Evolutionary conservation across 768 basidiomycete genomes (phyloP), one percentile per base, ranked within the genome.

Genomic region (Melanogaster broomeanus): DNA sequence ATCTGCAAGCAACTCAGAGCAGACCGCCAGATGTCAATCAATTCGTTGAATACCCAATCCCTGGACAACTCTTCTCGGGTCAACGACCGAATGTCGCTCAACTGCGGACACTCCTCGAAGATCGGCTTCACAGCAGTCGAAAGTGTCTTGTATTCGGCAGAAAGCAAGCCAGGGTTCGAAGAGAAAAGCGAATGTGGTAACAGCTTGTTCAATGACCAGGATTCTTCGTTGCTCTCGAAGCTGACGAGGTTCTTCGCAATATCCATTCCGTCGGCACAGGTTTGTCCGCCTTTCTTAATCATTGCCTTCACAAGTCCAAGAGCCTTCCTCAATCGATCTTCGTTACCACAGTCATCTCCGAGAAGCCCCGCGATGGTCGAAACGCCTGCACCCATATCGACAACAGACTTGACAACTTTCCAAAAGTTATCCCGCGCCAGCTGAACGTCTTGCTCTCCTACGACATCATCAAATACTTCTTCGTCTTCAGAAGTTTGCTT

Each of bases 361-460:
- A 88, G 74, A 6, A 85, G 66, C 2, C 78, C 83, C 1, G 75
- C 83, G 6, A 88, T 71, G 13, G 77, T 78, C 4, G 79, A 71
- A 4, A 84, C 67, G 0, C 87, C 87, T 2, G 81, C 77, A 11
- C 83, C 68, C 72, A 82, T 77, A 53, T 84, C 82, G 18, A 84
- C 69, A 7, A 85, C 75, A 16, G 74, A 72, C 49, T 68, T 70
- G 47, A 87, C 68, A 3, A 82, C 52, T 55, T 73, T 78, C 78
- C 79, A 84, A 40, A 68, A 73, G 1, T 70, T 69, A 21, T 74
- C 67, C 28, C 71, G 72, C 4, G 57, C 57, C 40, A 62, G 42
- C 24, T 51, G 50, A 31, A 61, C 46, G 58, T 74, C 65, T 53
- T 64, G 57, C 46, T 67, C 45, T 21, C 57, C 56, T 9, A 47